phyloP scores from a whole-genome alignment of 257 asterid genomes.

The Fraxinus pennsylvanica region DNA sequence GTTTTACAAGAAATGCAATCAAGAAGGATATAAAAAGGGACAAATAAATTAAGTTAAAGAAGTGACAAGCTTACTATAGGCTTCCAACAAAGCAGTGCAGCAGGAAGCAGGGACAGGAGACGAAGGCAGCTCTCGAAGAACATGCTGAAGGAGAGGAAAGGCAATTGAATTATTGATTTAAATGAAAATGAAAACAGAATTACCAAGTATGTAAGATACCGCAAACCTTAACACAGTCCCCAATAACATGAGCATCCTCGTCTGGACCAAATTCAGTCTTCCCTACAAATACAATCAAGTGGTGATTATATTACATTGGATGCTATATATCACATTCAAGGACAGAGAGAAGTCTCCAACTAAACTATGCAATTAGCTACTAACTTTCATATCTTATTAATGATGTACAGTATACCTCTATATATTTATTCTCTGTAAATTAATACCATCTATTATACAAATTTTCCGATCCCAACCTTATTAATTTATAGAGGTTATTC shows the following conservation, averaged over 20 bases:
- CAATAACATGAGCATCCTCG: slow-evolving; percentile 92
- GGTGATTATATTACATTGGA: slow-evolving; percentile 27
- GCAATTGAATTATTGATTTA: slow-evolving; percentile 29
- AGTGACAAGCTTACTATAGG: slow-evolving; percentile 58
- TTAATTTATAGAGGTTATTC: too few relatives aligned
- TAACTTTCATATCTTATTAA: too few relatives aligned
- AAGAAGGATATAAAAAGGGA: slow-evolving; percentile 13
- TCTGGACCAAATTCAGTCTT: slow-evolving; percentile 68
- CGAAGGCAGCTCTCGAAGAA: slow-evolving; percentile 92
- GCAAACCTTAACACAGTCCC: slow-evolving; percentile 88
- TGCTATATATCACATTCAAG: neutral
- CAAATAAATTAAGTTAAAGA: slow-evolving; percentile 16
- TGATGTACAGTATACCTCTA: too few relatives aligned
- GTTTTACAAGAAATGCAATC: slow-evolving; percentile 22
- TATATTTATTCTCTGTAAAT: too few relatives aligned
- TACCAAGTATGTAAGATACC: slow-evolving; percentile 15
- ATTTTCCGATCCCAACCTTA: too few relatives aligned
- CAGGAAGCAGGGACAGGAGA: slow-evolving; percentile 98
- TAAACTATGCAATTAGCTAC: too few relatives aligned
- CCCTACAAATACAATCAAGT: slow-evolving; percentile 52
- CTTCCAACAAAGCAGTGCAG: slow-evolving; percentile 91
- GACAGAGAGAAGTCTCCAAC: neutral
- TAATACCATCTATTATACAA: too few relatives aligned
- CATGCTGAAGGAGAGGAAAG: slow-evolving; percentile 58
- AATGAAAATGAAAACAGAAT: slow-evolving; percentile 15